These are phyloP conservation scores for Solanum sparsipilum DNA, from an alignment of 257 asterid genomes.

Conservation along the genomic window DNA sequence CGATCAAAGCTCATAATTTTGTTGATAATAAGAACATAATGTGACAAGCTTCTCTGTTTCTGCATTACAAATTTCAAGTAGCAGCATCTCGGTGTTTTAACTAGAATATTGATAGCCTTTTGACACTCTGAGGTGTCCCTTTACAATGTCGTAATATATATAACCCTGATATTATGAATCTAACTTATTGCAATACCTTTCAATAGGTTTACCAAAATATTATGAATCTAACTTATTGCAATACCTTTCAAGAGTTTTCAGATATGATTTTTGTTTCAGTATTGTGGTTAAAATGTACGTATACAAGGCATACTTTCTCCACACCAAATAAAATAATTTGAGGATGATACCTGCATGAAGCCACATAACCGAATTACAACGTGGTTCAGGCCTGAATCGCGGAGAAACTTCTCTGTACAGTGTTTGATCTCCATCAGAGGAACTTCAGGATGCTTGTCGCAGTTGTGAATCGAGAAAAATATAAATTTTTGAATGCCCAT, in stretches of 20 bases:
- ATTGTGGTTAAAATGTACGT: neutral
- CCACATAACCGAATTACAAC: conserved; percentile 84
- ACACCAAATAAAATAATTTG: neutral
- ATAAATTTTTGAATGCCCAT: conserved; percentile 85
- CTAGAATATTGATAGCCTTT: neutral
- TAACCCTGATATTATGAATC: neutral
- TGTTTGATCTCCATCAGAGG: conserved; percentile 97
- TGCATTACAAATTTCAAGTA: neutral
- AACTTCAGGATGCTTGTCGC: conserved; percentile 98
- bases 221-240: neutral
- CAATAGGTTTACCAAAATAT: neutral
- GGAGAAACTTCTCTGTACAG: conserved; percentile 87
- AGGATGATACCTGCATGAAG: conserved; percentile 79
- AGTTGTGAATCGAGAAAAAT: conserved; percentile 93
- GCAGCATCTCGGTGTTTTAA: neutral
- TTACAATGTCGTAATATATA: neutral
- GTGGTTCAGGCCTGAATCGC: conserved; percentile 72
- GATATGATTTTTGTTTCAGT: neutral
- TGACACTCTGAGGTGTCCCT: neutral
- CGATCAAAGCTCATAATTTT: neutral
- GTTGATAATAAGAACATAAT: neutral
- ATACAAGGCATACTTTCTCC: neutral
- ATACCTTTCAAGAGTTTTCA: neutral
- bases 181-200: neutral
- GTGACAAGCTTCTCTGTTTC: neutral